phyloP scores from a whole-genome alignment of 2,329 filamentous ascomycete genomes.

The Paradendryphiella salina region DNA sequence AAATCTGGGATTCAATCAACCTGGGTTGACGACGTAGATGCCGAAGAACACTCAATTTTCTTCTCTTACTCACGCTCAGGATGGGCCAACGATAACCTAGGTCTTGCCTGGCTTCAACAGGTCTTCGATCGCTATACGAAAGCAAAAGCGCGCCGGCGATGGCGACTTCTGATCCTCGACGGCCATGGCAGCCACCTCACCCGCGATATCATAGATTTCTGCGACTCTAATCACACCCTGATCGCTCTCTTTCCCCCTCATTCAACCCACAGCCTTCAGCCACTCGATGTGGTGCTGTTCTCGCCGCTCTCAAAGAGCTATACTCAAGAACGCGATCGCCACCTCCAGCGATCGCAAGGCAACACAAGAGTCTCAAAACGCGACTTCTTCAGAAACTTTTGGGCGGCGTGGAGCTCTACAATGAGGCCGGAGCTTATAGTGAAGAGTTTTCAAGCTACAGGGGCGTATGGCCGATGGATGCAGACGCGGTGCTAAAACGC shows the following conservation, averaged over 20 bases:
- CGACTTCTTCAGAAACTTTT: neutral
- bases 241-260: neutral
- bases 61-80: neutral
- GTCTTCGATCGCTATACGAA: neutral
- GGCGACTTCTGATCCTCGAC: neutral
- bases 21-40: slow-evolving; percentile 1
- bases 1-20: slow-evolving; percentile 5
- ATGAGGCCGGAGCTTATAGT: neutral
- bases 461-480: neutral
- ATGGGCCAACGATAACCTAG: neutral
- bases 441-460: neutral
- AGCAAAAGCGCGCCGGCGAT: neutral
- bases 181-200: neutral
- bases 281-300: neutral
- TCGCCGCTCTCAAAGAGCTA: neutral
- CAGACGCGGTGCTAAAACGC: neutral
- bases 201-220: neutral
- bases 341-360: neutral
- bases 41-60: neutral
- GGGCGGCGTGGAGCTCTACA: neutral
- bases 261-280: neutral
- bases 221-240: neutral
- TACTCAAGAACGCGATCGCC: neutral
- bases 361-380: neutral
- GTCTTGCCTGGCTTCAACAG: slow-evolving; percentile 1